Evolutionary conservation across 2,329 filamentous ascomycete species (phyloP), one percentile per base, ranked within the genome.

Genomic region (Calonectria leucothoes): DNA sequence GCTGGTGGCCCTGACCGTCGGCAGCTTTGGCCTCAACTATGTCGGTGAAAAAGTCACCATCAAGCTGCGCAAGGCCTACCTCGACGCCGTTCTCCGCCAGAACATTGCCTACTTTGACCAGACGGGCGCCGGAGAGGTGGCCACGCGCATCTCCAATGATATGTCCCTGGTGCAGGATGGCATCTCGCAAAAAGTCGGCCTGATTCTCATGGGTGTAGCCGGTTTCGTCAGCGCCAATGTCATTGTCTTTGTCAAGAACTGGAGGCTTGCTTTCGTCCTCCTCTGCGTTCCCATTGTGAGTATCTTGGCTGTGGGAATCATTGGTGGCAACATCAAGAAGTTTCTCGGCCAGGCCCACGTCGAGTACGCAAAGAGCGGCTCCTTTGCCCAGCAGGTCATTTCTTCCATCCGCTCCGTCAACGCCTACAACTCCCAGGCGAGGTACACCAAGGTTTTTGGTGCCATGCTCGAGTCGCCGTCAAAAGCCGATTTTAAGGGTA

Each of bases 381-480:
- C 92, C 0, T 89, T 98, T 10, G 95, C 94, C 2, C 95, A 97
- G 82, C 95, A 98, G 84, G 95, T 97, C 64, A 89, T 98, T 78
- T 94, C 93, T 82, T 96, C 94, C 0, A 93, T 97, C 77, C 91
- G 95, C 74, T 97, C 96, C 81, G 93, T 94, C 3, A 92, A 93
- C 3, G 95, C 95, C n/a, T 97, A 96, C 79, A 94, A 94, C 55
- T 97, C 94, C 0, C 94, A 97, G 82, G 93, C 94, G 68, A 94
- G 95, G 77, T 89, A 97, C 14, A 93, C 94, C 12, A 88, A 89
- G 72, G 91, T 94, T 82, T 98, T 97, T 82, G 93, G 95, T 78
- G 17, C 8, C 20, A 64, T 64, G 59, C 59, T 64, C 39, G 39
- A 82, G 81, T 1, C 93, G 95, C 82, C 86, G 37, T 83, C 84